These are phyloP conservation scores for Thermothelomyces thermophilus DNA, from an alignment of 2,329 filamentous ascomycete genomes.

Conservation along the genomic window DNA sequence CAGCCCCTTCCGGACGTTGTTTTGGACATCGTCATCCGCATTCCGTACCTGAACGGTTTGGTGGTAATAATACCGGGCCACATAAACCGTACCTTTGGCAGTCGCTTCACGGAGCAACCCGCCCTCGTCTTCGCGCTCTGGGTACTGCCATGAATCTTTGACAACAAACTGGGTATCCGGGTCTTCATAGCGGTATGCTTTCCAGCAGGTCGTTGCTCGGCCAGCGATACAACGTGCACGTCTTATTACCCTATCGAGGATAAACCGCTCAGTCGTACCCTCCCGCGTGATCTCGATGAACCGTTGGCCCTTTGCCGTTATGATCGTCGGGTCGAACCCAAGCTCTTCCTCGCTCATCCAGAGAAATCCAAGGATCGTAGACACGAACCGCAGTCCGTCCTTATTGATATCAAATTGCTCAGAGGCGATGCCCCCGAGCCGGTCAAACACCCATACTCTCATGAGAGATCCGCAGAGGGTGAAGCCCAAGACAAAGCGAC, in stretches of 20 bases:
- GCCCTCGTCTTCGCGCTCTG: constrained; percentile 31
- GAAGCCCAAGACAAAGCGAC: background rate
- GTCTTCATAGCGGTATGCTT: background rate
- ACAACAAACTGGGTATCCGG: constrained; percentile 23
- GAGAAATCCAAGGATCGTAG: too few species aligned
- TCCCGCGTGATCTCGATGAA: too few species aligned
- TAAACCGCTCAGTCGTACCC: too few species aligned
- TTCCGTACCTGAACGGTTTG: background rate
- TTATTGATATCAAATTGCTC: too few species aligned
- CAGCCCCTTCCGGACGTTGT: background rate
- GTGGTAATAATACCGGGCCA: background rate
- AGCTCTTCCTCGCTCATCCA: too few species aligned
- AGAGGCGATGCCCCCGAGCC: too few species aligned
- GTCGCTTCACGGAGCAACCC: constrained; percentile 31
- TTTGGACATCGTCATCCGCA: background rate
- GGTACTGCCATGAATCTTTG: constrained; percentile 36
- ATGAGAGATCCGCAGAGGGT: background rate
- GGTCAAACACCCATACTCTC: too few species aligned
- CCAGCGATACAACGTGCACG: too few species aligned
- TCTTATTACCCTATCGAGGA: too few species aligned
- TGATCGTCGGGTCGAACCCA: too few species aligned
- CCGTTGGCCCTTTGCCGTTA: too few species aligned
- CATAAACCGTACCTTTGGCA: constrained; percentile 20
- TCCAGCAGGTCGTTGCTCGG: background rate
- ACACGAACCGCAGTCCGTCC: too few species aligned